A percentile compares a stretch with the other conserved stretches of the same genome.
Conservation (phyloP, 148 eudicot genomes). For the Amaranthus hypochondriacus region DNA sequence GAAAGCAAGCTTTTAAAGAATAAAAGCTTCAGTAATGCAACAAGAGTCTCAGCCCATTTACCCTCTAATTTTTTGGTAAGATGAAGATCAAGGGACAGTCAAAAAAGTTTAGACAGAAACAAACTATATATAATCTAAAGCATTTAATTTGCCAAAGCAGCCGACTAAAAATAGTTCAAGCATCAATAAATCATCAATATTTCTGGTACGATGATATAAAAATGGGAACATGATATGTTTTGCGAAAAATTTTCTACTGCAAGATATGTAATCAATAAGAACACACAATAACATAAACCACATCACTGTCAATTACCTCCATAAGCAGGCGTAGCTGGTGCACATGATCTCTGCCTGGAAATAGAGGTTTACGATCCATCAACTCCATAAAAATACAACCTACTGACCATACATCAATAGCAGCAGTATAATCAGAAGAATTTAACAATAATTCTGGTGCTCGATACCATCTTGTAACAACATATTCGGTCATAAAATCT, state of each 20-base stretch:
- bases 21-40: no score
- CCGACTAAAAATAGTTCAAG: no score
- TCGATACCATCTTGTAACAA: conserved; percentile 96
- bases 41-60: no score
- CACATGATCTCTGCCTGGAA: conserved; percentile 97
- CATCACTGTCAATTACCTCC: conserved; percentile 47
- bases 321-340: conserved; percentile 88
- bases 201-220: no score
- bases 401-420: conserved; percentile 96
- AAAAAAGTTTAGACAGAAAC: no score
- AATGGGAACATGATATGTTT: no score
- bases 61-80: no score
- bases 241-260: not conserved
- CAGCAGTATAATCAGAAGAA: conserved; percentile 94
- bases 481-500: conserved; percentile 97
- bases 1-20: no score
- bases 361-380: conserved; percentile 94
- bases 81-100: no score
- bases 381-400: conserved; percentile 98
- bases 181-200: no score
- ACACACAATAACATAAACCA: not conserved
- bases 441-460: conserved; percentile 86
- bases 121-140: no score
- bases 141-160: no score
- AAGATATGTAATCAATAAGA: not conserved